Percentiles rank a stretch among this genome's conserved stretches.
These are phyloP conservation scores for Beauveria rudraprayagi DNA, from an alignment of 2,329 filamentous ascomycete species.

Conservation along the genomic window DNA sequence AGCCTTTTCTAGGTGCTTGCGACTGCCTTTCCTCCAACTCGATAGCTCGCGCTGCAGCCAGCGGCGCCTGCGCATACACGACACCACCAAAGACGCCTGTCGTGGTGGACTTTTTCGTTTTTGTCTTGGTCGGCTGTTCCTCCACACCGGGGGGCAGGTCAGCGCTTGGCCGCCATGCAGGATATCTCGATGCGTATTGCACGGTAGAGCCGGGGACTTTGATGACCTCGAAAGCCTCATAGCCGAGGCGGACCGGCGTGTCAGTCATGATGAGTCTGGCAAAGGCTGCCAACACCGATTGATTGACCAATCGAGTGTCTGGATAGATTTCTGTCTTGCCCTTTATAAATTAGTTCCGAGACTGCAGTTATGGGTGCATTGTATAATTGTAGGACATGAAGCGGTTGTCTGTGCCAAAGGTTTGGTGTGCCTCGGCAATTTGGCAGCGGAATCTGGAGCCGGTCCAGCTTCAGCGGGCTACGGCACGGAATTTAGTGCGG, in stretches of 20 bases:
- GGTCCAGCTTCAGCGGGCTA: background rate
- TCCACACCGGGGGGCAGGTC: background rate
- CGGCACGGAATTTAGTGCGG: background rate
- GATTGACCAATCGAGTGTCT: background rate
- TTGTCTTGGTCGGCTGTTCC: slow-evolving; percentile 3
- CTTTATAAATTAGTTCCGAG: too few species aligned
- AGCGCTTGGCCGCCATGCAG: background rate
- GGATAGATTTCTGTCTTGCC: background rate
- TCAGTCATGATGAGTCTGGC: background rate
- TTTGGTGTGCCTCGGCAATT: background rate
- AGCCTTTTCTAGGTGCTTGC: slow-evolving; percentile 12
- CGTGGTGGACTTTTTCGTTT: background rate
- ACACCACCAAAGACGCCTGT: slow-evolving; percentile 29
- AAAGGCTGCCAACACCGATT: background rate
- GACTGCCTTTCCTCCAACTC: slow-evolving; percentile 23
- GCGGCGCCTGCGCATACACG: slow-evolving; percentile 29
- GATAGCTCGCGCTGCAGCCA: slow-evolving; percentile 27
- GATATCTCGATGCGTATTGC: background rate
- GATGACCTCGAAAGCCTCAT: background rate
- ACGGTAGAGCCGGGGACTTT: background rate
- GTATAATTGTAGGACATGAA: background rate
- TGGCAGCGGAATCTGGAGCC: background rate
- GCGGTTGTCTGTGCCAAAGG: background rate
- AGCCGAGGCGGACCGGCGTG: slow-evolving; percentile 4
- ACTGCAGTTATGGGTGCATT: background rate